phyloP scores from a whole-genome alignment of 2,329 filamentous ascomycete species.

The Biscogniauxia mediterranea region DNA sequence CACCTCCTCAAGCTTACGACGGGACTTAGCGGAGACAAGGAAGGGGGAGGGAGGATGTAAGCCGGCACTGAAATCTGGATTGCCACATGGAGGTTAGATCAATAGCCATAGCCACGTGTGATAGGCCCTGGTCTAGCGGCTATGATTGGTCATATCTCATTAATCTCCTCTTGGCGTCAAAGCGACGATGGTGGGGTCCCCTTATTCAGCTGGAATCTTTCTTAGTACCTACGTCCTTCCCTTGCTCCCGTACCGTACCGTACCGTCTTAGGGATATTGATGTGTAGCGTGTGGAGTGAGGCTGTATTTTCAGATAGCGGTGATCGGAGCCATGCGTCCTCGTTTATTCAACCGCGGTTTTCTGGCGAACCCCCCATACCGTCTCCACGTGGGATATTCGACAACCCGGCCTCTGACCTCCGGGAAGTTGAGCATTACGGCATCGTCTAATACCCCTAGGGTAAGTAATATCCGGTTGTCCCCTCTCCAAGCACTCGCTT shows the following conservation, averaged over 20 bases:
- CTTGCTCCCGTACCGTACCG: no score
- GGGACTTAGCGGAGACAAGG: slow-evolving; percentile 4
- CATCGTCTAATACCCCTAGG: slow-evolving; percentile 20
- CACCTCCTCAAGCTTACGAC: no score
- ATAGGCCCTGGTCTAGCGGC: no score
- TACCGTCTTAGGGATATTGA: no score
- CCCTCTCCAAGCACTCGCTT: not conserved
- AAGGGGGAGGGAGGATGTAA: slow-evolving; percentile 5
- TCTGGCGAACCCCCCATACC: slow-evolving; percentile 3
- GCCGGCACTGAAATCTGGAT: not conserved
- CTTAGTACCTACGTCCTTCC: no score
- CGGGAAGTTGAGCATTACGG: slow-evolving; percentile 22
- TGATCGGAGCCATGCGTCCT: slow-evolving; percentile 21
- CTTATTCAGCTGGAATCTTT: no score
- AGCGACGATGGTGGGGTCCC: no score
- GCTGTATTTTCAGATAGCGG: not conserved
- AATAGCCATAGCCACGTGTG: no score
- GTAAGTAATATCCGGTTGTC: slow-evolving; percentile 10
- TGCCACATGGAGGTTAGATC: no score
- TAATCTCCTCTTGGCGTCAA: no score
- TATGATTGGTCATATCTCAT: no score
- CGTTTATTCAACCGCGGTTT: slow-evolving; percentile 11
- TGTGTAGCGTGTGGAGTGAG: no score
- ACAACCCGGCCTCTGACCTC: slow-evolving; percentile 7
- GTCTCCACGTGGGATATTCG: slow-evolving; percentile 7